phyloP scores from a whole-genome alignment of 2,329 filamentous ascomycete genomes.

The Trichophyton rubrum region DNA sequence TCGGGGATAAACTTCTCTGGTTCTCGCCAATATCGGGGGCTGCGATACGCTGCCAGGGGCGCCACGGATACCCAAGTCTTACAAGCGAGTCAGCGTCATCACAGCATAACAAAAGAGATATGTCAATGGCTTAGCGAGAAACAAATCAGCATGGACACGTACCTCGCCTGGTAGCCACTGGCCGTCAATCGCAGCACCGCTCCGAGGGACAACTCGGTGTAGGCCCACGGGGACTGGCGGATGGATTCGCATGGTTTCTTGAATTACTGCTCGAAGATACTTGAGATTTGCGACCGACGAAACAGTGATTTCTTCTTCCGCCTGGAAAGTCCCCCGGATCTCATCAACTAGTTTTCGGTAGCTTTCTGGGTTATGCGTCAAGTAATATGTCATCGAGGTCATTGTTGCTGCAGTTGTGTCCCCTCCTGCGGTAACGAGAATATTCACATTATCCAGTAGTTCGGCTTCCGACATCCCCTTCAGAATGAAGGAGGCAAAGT shows the following conservation, averaged over 20 bases:
- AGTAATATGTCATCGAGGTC: not conserved
- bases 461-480: no score
- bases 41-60: no score
- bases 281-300: not conserved
- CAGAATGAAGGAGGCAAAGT: no score
- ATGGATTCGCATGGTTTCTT: slow-evolving; percentile 16
- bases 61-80: no score
- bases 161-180: not conserved
- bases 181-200: slow-evolving; percentile 7
- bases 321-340: not conserved
- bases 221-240: slow-evolving; percentile 15
- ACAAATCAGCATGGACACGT: not conserved
- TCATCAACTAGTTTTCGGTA: not conserved
- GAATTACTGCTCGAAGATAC: slow-evolving; percentile 15
- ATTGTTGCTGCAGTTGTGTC: not conserved
- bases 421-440: not conserved
- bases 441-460: no score
- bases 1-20: no score
- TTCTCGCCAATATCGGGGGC: no score
- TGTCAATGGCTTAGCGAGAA: no score
- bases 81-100: no score
- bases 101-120: no score
- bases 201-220: slow-evolving; percentile 12
- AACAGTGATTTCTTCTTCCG: not conserved
- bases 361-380: not conserved